Evolutionary conservation across 2,329 filamentous ascomycete species (phyloP).

Genomic region (Sclerotinia spermophila): DNA sequence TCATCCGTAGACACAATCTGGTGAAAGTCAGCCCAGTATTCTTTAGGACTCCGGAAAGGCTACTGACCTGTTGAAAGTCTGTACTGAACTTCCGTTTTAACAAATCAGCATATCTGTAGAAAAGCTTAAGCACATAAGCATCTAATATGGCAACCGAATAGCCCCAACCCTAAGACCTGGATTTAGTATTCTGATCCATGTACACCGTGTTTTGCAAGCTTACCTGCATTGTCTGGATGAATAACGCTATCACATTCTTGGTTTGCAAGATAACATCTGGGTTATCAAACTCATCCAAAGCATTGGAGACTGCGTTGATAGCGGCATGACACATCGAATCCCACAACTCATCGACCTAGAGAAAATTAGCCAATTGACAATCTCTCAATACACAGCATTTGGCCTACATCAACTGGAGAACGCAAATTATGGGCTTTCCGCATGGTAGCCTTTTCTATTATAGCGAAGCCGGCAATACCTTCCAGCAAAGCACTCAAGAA

Average conservation of each 20-base stretch:
- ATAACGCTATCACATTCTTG: slow-evolving; percentile 87
- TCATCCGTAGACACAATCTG: slow-evolving; percentile 84
- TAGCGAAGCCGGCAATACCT: slow-evolving; percentile 92
- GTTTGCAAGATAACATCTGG: slow-evolving; percentile 90
- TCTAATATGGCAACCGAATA: slow-evolving; percentile 82
- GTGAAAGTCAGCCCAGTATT: slow-evolving; percentile 21
- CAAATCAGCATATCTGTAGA: slow-evolving; percentile 89
- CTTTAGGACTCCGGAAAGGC: neutral
- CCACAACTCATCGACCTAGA: slow-evolving; percentile 92
- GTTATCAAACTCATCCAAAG: slow-evolving; percentile 75
- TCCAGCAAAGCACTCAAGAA: slow-evolving; percentile 88
- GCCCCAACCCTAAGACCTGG: slow-evolving; percentile 66
- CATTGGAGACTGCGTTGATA: slow-evolving; percentile 75
- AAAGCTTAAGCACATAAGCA: slow-evolving; percentile 73
- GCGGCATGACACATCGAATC: slow-evolving; percentile 93
- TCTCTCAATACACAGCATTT: neutral
- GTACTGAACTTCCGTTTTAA: slow-evolving; percentile 89
- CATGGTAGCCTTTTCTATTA: slow-evolving; percentile 94
- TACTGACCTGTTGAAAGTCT: slow-evolving; percentile 80
- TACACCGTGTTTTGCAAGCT: slow-evolving; percentile 30
- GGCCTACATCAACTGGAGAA: slow-evolving; percentile 71
- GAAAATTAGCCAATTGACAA: slow-evolving; percentile 21
- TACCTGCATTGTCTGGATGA: slow-evolving; percentile 98
- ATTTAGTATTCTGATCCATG: neutral
- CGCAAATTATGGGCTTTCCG: slow-evolving; percentile 78